A percentile compares a stretch with the other conserved stretches of the same genome.
phyloP scores from a whole-genome alignment of 2,329 filamentous ascomycete species.

The Talaromyces atroroseus region DNA sequence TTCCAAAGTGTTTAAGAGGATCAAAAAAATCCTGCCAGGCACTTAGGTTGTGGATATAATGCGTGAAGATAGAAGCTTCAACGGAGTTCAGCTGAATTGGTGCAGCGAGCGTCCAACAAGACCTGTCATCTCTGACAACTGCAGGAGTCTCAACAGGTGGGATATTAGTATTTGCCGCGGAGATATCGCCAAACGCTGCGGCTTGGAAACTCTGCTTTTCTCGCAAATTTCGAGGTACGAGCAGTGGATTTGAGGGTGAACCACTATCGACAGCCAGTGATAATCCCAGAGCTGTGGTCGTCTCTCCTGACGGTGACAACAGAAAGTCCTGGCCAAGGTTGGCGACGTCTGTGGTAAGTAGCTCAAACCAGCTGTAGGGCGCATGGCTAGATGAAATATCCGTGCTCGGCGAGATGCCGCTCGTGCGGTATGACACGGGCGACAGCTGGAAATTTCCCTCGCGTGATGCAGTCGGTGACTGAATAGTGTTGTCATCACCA shows the following conservation, averaged over 20 bases:
- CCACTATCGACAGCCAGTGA: constrained; percentile 10
- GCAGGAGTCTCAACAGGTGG: constrained; percentile 2
- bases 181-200: constrained; percentile 3
- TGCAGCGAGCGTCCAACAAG: constrained; percentile 14
- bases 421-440: background rate
- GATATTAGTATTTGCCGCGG: constrained; percentile 9
- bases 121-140: constrained; percentile 13
- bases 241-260: constrained; percentile 17
- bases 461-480: background rate
- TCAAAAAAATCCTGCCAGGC: constrained; percentile 43
- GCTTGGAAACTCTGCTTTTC: constrained; percentile 14
- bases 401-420: background rate
- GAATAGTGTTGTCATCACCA: background rate
- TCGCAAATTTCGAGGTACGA: constrained; percentile 19
- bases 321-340: background rate
- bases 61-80: constrained; percentile 14
- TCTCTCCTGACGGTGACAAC: background rate
- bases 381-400: background rate
- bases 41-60: constrained; percentile 20
- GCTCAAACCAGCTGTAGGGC: background rate
- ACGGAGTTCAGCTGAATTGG: constrained; percentile 14
- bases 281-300: background rate
- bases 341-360: background rate
- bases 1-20: constrained; percentile 35
- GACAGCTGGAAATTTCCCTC: background rate